A percentile compares a stretch with the other conserved stretches of the same genome.
These are phyloP conservation scores for Mycena indigotica DNA, from an alignment of 768 basidiomycete species.

Conservation along the genomic window DNA sequence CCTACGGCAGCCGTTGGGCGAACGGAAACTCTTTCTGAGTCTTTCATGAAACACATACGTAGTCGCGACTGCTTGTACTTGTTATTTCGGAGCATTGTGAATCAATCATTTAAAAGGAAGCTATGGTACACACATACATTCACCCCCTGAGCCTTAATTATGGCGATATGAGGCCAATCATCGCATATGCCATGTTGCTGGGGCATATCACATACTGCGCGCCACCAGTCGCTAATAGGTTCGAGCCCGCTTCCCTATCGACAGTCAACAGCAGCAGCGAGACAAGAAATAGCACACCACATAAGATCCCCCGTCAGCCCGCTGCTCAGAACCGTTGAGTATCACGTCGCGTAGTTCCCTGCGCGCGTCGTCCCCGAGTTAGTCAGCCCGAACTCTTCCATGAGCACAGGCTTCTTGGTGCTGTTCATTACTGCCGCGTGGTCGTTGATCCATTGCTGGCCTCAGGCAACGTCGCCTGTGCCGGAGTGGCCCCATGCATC, in stretches of 20 bases:
- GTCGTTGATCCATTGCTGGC: slow-evolving; percentile 62
- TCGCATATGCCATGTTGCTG: slow-evolving; percentile 30
- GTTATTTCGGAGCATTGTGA: no score
- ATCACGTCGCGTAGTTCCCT: slow-evolving; percentile 57
- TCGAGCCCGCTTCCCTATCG: slow-evolving; percentile 46
- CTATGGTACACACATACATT: no score
- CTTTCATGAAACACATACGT: no score
- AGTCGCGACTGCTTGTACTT: no score
- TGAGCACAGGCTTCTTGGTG: slow-evolving; percentile 60
- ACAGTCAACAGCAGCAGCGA: background rate
- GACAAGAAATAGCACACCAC: slow-evolving; percentile 40
- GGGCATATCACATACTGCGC: slow-evolving; percentile 41
- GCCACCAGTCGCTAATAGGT: slow-evolving; percentile 25
- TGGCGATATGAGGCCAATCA: slow-evolving; percentile 29
- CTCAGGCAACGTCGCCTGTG: slow-evolving; percentile 51
- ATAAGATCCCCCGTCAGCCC: slow-evolving; percentile 65
- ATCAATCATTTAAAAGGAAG: no score
- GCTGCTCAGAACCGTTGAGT: slow-evolving; percentile 48
- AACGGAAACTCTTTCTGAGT: no score
- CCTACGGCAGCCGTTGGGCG: no score
- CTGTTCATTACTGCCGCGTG: slow-evolving; percentile 55
- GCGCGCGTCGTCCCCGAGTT: slow-evolving; percentile 36
- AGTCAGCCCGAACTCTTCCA: slow-evolving; percentile 68
- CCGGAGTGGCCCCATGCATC: slow-evolving; percentile 50
- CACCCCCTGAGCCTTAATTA: slow-evolving; percentile 19